phyloP scores from a whole-genome alignment of 2,329 filamentous ascomycete genomes.

The Didymella keratinophila region DNA sequence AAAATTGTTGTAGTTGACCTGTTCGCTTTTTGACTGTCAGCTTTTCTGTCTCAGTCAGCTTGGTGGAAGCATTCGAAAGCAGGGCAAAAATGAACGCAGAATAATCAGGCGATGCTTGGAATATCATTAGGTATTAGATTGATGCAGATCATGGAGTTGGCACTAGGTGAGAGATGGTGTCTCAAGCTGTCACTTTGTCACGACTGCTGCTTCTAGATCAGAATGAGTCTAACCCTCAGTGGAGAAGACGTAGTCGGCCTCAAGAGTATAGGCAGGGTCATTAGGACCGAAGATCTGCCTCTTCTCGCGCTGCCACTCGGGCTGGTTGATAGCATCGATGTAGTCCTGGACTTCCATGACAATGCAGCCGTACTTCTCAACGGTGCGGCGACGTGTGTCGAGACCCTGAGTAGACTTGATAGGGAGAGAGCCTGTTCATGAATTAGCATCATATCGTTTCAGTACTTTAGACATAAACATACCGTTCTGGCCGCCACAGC shows the following conservation, averaged over 20 bases:
- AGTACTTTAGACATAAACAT: conserved; percentile 6
- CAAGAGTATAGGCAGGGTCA: conserved; percentile 53
- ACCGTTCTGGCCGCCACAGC: conserved; percentile 80
- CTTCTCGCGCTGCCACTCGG: conserved; percentile 77
- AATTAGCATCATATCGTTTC: conserved; percentile 15
- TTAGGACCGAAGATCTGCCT: conserved; percentile 59
- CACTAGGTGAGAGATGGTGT: background rate
- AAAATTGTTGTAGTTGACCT: background rate
- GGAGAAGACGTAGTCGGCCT: conserved; percentile 57
- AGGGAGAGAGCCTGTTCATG: conserved; percentile 58
- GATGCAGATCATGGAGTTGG: background rate
- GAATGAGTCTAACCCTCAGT: conserved; percentile 27
- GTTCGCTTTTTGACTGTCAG: background rate
- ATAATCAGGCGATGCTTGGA: background rate
- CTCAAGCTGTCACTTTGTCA: background rate
- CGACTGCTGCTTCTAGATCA: background rate
- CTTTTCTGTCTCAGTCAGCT: background rate
- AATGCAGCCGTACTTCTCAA: conserved; percentile 81
- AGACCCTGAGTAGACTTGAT: conserved; percentile 76
- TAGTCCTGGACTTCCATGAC: conserved; percentile 93
- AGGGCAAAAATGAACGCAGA: background rate
- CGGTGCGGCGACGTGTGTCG: conserved; percentile 66
- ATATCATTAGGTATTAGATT: conserved; percentile 19
- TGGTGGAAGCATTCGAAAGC: too few species aligned
- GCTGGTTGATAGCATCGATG: conserved; percentile 93